A percentile compares a stretch with the other conserved stretches of the same genome.
Evolutionary conservation across 768 basidiomycete genomes (phyloP).

Genomic region (Saitozyma sp.): DNA sequence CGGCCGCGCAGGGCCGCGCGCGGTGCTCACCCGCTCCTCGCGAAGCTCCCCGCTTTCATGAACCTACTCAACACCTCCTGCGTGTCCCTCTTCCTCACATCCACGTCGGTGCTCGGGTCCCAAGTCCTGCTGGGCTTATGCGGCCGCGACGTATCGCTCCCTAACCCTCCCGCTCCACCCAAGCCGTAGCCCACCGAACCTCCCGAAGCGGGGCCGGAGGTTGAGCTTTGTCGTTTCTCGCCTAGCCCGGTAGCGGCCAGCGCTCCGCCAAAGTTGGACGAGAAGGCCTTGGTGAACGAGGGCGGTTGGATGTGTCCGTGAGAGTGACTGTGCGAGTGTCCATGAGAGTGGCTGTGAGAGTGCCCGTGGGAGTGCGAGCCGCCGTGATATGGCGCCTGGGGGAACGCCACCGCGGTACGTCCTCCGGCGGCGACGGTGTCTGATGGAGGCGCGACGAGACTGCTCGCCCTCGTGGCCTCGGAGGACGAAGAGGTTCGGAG

Average conservation of each 20-base stretch:
- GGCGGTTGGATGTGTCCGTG: background rate
- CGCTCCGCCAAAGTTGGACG: background rate
- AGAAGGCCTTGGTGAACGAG: background rate
- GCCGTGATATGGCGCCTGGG: no score
- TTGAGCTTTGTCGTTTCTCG: no score
- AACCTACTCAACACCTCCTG: constrained; percentile 84
- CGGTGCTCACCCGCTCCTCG: background rate
- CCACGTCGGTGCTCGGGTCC: constrained; percentile 82
- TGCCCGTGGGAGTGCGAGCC: no score
- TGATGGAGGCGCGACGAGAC: constrained; percentile 12
- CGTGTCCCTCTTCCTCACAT: constrained; percentile 80
- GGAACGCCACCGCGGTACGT: no score
- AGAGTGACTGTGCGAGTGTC: no score
- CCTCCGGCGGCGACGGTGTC: no score
- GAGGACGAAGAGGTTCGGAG: constrained; percentile 16
- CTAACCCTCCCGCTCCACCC: background rate
- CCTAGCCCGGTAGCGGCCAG: no score
- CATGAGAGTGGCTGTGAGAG: no score
- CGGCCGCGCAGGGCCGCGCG: no score
- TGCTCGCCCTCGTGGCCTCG: constrained; percentile 55
- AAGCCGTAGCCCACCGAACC: background rate
- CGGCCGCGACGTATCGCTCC: no score
- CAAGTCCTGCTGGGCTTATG: constrained; percentile 60
- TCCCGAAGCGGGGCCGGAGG: background rate
- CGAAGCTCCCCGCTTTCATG: constrained; percentile 57